Evolutionary conservation across 2,329 filamentous ascomycete genomes (phyloP).

Genomic region (Ophiostoma himal-ulmi): DNA sequence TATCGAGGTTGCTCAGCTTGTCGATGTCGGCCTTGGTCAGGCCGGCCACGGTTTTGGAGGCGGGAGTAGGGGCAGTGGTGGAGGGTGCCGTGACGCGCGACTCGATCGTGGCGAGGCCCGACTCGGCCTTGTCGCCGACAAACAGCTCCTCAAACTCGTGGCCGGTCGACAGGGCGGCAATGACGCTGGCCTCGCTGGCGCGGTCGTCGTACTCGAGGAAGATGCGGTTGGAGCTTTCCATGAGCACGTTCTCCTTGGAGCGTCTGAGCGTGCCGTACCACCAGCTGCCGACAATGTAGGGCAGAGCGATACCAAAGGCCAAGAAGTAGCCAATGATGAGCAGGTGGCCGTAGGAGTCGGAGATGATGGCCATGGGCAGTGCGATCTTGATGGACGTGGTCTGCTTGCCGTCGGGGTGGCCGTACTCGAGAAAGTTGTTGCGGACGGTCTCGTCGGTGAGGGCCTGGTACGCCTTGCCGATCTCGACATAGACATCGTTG

Average conservation of each 20-base stretch:
- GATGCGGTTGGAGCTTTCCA: constrained; percentile 88
- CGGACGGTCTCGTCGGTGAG: constrained; percentile 95
- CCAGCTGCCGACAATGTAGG: constrained; percentile 92
- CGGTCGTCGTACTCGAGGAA: constrained; percentile 89
- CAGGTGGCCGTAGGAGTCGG: constrained; percentile 92
- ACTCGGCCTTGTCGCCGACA: constrained; percentile 71
- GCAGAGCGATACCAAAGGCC: constrained; percentile 81
- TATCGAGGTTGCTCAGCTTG: constrained; percentile 73
- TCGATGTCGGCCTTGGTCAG: constrained; percentile 69
- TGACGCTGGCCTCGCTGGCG: constrained; percentile 71
- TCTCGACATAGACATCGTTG: constrained; percentile 85
- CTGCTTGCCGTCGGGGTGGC: constrained; percentile 96
- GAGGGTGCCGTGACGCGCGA: constrained; percentile 55
- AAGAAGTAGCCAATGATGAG: constrained; percentile 84
- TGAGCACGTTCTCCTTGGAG: constrained; percentile 88
- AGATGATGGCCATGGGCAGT: constrained; percentile 84
- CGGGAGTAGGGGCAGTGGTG: constrained; percentile 36
- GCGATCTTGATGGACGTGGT: constrained; percentile 97
- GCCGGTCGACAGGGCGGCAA: constrained; percentile 75
- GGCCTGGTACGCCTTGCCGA: constrained; percentile 96
- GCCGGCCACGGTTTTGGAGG: constrained; percentile 33
- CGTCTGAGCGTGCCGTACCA: constrained; percentile 95
- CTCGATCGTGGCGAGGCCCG: constrained; percentile 76
- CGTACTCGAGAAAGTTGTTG: constrained; percentile 94
- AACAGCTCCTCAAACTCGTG: constrained; percentile 77